A percentile compares a stretch with the other conserved stretches of the same genome.
phyloP scores from a whole-genome alignment of 352 stramenopile species.

The Thraustochytrium striatum region DNA sequence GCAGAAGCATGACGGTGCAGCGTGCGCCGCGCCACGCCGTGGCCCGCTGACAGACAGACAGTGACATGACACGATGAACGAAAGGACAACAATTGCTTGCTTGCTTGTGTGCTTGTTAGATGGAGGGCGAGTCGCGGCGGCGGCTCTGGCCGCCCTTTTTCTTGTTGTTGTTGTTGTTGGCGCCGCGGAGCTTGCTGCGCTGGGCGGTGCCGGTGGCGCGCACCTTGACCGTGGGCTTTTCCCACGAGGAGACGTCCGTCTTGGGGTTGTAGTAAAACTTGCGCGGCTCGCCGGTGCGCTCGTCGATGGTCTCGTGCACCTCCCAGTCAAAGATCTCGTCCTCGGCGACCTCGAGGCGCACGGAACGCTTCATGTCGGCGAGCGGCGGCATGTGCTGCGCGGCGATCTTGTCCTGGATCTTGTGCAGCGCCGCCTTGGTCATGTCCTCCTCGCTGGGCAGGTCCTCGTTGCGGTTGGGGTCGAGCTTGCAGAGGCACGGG shows the following conservation, averaged over 20 bases:
- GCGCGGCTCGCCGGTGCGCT: not conserved
- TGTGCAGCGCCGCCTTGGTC: too few relatives aligned
- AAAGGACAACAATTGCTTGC: too few relatives aligned
- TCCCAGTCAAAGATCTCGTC: slow-evolving; percentile 46
- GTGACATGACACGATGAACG: too few relatives aligned
- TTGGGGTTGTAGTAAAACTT: slow-evolving; percentile 32
- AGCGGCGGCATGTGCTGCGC: slow-evolving; percentile 4
- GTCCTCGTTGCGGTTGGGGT: not conserved
- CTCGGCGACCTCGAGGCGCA: not conserved
- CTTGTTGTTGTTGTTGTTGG: too few relatives aligned
- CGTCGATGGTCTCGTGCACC: slow-evolving; percentile 8
- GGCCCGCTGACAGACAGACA: too few relatives aligned
- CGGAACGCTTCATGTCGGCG: not conserved
- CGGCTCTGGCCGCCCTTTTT: too few relatives aligned
- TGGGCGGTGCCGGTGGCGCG: too few relatives aligned
- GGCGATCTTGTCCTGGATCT: not conserved
- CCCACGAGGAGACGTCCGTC: slow-evolving; percentile 23
- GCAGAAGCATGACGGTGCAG: too few relatives aligned
- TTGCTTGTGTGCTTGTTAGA: too few relatives aligned
- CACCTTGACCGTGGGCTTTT: slow-evolving; percentile 21
- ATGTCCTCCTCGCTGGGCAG: not conserved
- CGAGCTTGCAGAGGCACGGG: slow-evolving; percentile 31
- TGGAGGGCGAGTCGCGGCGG: too few relatives aligned
- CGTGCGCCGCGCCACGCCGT: too few relatives aligned
- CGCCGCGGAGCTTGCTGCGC: too few relatives aligned